phyloP scores from a whole-genome alignment of 2,329 filamentous ascomycete species.

The Trichoderma hamatum region DNA sequence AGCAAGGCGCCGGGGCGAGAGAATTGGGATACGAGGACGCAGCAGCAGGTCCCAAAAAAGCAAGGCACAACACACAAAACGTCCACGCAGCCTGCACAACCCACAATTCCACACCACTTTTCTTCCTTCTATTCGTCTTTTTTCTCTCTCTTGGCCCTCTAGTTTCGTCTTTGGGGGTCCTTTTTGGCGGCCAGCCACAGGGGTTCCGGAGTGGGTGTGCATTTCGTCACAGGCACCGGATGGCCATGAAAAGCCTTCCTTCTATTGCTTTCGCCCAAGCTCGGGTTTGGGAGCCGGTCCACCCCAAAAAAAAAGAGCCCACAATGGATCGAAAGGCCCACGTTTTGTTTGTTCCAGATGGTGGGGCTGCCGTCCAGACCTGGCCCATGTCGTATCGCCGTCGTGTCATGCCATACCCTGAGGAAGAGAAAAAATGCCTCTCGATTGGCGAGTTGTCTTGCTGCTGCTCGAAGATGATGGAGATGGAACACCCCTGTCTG shows the following conservation, averaged over 20 bases:
- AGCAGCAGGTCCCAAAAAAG: conserved; percentile 14
- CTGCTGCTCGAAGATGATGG: not conserved
- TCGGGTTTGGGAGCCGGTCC: not conserved
- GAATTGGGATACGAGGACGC: conserved; percentile 17
- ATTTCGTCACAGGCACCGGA: conserved; percentile 1
- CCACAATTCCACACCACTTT: not conserved
- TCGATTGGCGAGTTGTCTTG: conserved; percentile 7
- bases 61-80: conserved; percentile 13
- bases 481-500: not conserved
- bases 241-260: not conserved
- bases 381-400: not conserved
- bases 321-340: not conserved
- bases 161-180: not conserved
- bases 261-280: not conserved
- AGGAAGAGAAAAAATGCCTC: conserved; percentile 15
- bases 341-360: not conserved
- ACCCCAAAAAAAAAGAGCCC: conserved; percentile 2
- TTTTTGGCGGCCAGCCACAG: not conserved
- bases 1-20: conserved; percentile 1
- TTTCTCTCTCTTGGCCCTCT: not conserved
- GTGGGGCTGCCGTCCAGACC: conserved; percentile 1
- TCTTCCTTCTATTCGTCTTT: not conserved
- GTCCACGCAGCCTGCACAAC: not conserved
- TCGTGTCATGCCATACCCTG: not conserved
- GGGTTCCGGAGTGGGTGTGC: not conserved